These are phyloP conservation scores for Daedalea quercina DNA, from an alignment of 768 basidiomycete genomes.

Conservation along the genomic window DNA sequence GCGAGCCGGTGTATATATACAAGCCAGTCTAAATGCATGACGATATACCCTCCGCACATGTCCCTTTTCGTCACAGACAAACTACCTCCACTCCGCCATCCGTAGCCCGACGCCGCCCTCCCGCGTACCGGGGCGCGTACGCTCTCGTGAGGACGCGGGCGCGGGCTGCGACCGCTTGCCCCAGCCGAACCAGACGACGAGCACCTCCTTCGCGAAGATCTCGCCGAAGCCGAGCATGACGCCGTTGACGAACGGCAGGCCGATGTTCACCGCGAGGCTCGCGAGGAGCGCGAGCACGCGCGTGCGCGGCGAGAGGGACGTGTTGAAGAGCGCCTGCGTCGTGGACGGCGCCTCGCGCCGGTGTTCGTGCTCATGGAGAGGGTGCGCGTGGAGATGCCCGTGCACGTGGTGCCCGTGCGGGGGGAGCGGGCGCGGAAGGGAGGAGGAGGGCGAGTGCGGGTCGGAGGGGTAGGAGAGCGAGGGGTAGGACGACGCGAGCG, in stretches of 20 bases:
- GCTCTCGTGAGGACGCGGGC: neutral
- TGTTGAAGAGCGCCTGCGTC: slow-evolving; percentile 67
- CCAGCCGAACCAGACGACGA: slow-evolving; percentile 47
- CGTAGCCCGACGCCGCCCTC: slow-evolving; percentile 10
- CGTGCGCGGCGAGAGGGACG: slow-evolving; percentile 56
- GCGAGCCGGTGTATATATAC: neutral
- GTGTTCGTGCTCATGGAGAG: slow-evolving; percentile 9
- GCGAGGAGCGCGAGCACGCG: slow-evolving; percentile 64
- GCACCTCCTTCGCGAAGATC: slow-evolving; percentile 79
- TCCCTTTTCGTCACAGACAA: neutral
- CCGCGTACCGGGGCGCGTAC: slow-evolving; percentile 6
- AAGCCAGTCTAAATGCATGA: neutral
- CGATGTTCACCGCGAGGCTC: slow-evolving; percentile 75
- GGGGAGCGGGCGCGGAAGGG: slow-evolving; percentile 19
- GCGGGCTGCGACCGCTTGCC: slow-evolving; percentile 15
- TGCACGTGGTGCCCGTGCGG: slow-evolving; percentile 9
- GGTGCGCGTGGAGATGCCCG: slow-evolving; percentile 12
- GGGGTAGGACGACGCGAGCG: slow-evolving; percentile 55
- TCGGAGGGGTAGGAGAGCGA: slow-evolving; percentile 71
- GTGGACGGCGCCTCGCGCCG: slow-evolving; percentile 23
- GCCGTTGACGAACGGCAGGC: slow-evolving; percentile 87
- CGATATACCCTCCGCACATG: neutral
- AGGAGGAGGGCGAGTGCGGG: slow-evolving; percentile 44
- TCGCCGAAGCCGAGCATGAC: slow-evolving; percentile 97
- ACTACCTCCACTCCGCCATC: neutral